Evolutionary conservation across 2,329 filamentous ascomycete genomes (phyloP).

Genomic region (Curvularia lunata): DNA sequence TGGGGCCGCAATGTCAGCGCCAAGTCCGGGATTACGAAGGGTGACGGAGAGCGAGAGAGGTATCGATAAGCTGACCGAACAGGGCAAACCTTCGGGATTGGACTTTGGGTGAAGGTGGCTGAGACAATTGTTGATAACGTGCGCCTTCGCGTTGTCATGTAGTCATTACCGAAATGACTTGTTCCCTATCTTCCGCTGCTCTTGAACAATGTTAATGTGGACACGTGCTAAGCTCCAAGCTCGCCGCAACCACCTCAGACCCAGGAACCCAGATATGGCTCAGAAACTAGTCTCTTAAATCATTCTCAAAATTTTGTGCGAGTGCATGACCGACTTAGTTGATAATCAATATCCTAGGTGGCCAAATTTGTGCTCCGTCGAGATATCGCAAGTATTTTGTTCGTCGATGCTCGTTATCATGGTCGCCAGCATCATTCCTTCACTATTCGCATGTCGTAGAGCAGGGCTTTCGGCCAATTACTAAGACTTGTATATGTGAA

Average conservation of each 20-base stretch:
- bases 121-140: background rate
- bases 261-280: background rate
- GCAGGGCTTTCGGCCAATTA: background rate
- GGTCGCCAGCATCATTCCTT: background rate
- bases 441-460: background rate
- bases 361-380: background rate
- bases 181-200: background rate
- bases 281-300: background rate
- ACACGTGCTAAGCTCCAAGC: background rate
- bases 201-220: background rate
- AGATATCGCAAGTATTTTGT: background rate
- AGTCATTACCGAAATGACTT: background rate
- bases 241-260: background rate
- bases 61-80: background rate
- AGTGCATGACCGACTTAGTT: background rate
- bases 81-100: background rate
- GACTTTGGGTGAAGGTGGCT: background rate
- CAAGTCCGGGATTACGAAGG: background rate
- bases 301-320: background rate
- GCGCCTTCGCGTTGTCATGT: background rate
- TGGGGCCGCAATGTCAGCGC: slow-evolving; percentile 9
- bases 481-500: background rate
- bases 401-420: background rate
- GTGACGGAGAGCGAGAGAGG: background rate
- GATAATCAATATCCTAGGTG: background rate